Evolutionary conservation across 2,329 filamentous ascomycete species (phyloP), one percentile per base, ranked within the genome.

Genomic region (Periconia sp.): DNA sequence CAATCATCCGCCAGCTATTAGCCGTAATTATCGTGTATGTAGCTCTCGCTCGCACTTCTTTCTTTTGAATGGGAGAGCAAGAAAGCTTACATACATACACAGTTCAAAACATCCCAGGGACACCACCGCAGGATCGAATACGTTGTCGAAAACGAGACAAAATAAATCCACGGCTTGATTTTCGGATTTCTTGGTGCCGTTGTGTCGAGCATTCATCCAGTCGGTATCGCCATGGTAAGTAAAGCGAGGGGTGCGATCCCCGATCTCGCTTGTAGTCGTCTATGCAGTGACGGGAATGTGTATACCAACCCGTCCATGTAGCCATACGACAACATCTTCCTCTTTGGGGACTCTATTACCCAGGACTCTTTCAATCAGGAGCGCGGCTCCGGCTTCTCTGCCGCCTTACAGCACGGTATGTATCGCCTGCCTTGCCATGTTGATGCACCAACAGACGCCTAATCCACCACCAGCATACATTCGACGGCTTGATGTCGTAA

Each of bases 271-370:
- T 45, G 33, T 11, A n/a, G 6, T 3, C 48, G 6, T 3, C 48
- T 41, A 3, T 37, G 42, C 31, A 41, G 17, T 11, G 18, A 40
- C 30, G 17, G 18, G 17, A 13, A 47, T 45, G 42, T 45, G 33
- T 37, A 41, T 41, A 27, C 46, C 35, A 48, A 48, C 46, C 35
- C 6, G 3, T 37, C 33, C 5, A 14, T 37, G 33, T 37, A 37
- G 33, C 33, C 62, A 19, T 72, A 74, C 51, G 72, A 78, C 37
- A 76, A 79, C 55, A 76, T 81, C 63, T 79, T 97, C 57, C 84
- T 97, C 20, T 89, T 97, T 57, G 93, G 93, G 50, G 94, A 97
- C 76, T 96, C 91, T 31, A 87, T 97, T 57, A 87, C 93, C 46
- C 86, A 97, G 68, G 79, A 82, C 41, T 82, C 85, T 1, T 83